Base-by-base conservation (phyloP, 352 stramenopile species). In the Phytophthora boehmeriae region DNA sequence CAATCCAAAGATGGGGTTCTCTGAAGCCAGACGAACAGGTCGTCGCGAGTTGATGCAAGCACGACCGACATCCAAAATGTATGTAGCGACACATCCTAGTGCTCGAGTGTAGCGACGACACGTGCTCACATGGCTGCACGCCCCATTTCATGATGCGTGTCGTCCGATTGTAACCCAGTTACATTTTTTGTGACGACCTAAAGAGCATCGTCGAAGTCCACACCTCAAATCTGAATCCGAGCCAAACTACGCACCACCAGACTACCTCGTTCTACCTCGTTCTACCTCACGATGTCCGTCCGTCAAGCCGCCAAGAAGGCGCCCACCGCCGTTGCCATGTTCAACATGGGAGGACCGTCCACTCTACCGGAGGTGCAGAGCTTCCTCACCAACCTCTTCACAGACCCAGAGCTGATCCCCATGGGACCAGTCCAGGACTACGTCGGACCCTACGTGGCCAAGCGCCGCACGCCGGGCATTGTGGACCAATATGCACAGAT, bases 311-410 rank as follows among this genome's bases (percentile, higher is more conserved):
- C 66, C 48, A 80, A 78, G 68, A 79, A 72, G 54, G 70, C 73
- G 25, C 69, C 75, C 51, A 94, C 86, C n/a, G 83, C 81, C 32
- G 77, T 94, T 52, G 83, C 83, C 54, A 95, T 99, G 66, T 84
- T 99, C 49, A 99, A 99, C 83, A 96, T 99, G 73, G 97, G 97
- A 59, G 97, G 97, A 1, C 97, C 97, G 8, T 97, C 97, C 57
- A 97, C 87, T 14, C 73, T 93, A 8, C 73, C 95, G 35, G 96
- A 99, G 66, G 97, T 99, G 35, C 89, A 98, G 86, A 80, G 78
- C 75, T 99, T 99, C 76, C 83, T 99, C 42, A 99, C 97, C 59
- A 99, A 99, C 76, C 86, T 99, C 35, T 99, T 99, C 82, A 93
- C 89, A 35, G 97, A 99, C 80, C 92, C 95, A 5, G 97, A 99